phyloP scores from a whole-genome alignment of 768 basidiomycete genomes.

The Naganishia friedmannii region DNA sequence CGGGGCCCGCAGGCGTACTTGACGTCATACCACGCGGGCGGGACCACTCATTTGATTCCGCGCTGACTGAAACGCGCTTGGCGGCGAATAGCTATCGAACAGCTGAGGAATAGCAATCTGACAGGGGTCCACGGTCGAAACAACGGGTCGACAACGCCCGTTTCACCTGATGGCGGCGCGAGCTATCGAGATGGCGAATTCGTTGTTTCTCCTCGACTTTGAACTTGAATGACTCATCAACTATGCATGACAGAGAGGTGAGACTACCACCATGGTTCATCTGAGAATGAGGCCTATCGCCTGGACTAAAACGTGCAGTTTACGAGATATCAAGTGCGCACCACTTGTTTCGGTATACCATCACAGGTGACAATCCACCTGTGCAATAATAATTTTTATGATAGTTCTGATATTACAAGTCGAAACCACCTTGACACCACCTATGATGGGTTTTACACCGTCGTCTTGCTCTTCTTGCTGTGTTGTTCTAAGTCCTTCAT shows the following conservation, averaged over 20 bases:
- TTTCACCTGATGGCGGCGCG: background rate
- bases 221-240: background rate
- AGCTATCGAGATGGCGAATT: background rate
- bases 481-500: too few species aligned
- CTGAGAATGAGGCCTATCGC: background rate
- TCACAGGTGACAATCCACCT: background rate
- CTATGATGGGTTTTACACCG: background rate
- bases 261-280: background rate
- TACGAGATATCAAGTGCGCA: background rate
- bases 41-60: background rate
- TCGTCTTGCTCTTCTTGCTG: too few species aligned
- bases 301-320: background rate
- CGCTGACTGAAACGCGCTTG: background rate
- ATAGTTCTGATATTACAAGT: background rate
- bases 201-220: background rate
- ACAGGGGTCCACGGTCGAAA: background rate
- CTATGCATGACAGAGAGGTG: background rate
- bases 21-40: background rate
- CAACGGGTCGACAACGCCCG: background rate
- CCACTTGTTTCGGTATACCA: background rate
- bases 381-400: background rate
- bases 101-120: background rate
- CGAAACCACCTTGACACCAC: conserved; percentile 1
- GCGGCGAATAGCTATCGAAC: background rate
- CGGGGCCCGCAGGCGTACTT: background rate